phyloP scores from a whole-genome alignment of 805 yeast genomes.

The Nakazawaea peltata region DNA sequence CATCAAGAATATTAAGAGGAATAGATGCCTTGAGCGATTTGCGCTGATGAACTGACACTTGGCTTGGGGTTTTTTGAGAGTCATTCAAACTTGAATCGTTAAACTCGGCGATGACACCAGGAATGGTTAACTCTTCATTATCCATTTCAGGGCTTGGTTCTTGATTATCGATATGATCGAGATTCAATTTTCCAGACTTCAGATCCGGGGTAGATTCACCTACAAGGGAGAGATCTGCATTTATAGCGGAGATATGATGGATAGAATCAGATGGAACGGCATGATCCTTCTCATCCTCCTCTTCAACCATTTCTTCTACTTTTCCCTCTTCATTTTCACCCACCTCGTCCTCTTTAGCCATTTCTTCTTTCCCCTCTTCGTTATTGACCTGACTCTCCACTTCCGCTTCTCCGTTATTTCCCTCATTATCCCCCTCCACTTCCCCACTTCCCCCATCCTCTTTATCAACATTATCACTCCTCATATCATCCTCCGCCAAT shows the following conservation, averaged over 20 bases:
- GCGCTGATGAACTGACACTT: background rate
- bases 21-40: slow-evolving; percentile 1
- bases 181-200: no score
- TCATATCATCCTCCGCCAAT: slow-evolving; percentile 10
- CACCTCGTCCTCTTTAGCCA: background rate
- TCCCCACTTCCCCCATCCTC: no score
- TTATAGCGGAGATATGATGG: no score
- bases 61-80: background rate
- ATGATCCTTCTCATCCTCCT: no score
- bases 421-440: background rate
- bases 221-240: no score
- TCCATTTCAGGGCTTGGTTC: background rate
- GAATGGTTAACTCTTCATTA: background rate
- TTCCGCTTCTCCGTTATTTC: no score
- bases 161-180: background rate
- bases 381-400: no score
- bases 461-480: background rate
- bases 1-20: slow-evolving; percentile 2
- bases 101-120: slow-evolving; percentile 3
- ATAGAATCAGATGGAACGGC: no score
- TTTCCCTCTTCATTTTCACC: background rate
- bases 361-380: background rate
- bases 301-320: no score
- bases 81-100: no score
- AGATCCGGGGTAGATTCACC: no score